Base-by-base conservation (phyloP, 345 rosid genomes). In the Rhodamnia argentea region DNA sequence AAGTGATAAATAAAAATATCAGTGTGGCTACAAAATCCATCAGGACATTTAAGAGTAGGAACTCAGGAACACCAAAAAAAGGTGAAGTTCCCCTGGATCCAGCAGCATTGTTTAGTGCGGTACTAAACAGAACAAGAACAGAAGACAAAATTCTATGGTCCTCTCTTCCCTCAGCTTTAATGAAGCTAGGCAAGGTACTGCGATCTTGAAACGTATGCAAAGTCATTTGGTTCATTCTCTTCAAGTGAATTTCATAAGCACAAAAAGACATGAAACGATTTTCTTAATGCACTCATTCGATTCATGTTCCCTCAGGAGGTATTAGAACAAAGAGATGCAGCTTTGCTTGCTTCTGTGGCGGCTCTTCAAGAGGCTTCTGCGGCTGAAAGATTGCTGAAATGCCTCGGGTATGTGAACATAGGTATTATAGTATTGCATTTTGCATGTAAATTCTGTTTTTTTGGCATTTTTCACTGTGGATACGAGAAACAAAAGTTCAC, bases 291-390 rank as follows among this genome's bases (percentile, higher is more conserved):
- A 24, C 40, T 8, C 16, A 29, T 18, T 83, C 26, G 14, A 32
- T 5, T 44, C 13, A 6, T 27, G 26, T 83, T 13, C 84, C 18
- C 86, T 75, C 92, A 94, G 95, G 94, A 96, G 51, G 92, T 92
- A 47, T 52, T 91, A 42, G 89, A 85, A 83, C 94, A 91, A 59
- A 93, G 93, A 91, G 95, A 94, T 87, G 86, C 57, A 27, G 94
- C 95, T 60, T 52, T 94, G 85, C 88, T 87, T 64, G 90, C 92
- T 88, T 93, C 95, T 27, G 87, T 91, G 37, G 94, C 93, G 52
- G 93, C 95, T 64, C 88, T 94, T 88, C 89, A 92, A 89, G 95
- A 95, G 85, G 96, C 96, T 86, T 90, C 96, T 54, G 93, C 94
- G 60, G 86, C 93, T 40, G 95, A 95, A 86, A 90, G 91, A 89